phyloP scores from a whole-genome alignment of 176 grass and related monocot species.

The Miscanthus lutarioriparius region DNA sequence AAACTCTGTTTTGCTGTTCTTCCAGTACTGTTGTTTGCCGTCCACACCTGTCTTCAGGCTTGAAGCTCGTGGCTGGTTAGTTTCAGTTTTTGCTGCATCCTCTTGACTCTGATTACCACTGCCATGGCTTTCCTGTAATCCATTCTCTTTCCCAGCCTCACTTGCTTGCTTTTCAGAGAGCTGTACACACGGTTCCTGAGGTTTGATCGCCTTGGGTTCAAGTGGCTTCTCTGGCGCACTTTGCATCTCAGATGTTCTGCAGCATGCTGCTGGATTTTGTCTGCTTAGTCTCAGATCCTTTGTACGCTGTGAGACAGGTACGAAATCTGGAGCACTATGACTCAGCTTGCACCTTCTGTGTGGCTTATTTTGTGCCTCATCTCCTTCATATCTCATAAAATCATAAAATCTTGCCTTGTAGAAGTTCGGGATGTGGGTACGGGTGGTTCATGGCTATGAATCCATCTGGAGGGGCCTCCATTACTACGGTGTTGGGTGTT shows the following conservation, averaged over 20 bases:
- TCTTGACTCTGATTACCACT: conserved; percentile 26
- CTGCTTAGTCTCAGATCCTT: background rate
- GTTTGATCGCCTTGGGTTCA: conserved; percentile 6
- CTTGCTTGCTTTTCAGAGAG: conserved; percentile 18
- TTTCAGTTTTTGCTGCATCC: background rate
- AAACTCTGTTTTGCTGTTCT: conserved; percentile 19
- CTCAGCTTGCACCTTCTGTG: too few relatives aligned
- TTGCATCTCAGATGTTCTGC: conserved; percentile 30
- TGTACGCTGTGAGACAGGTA: too few relatives aligned
- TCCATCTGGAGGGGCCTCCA: too few relatives aligned
- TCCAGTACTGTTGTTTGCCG: conserved; percentile 46
- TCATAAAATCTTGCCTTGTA: too few relatives aligned
- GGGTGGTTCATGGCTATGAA: too few relatives aligned
- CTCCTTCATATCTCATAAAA: too few relatives aligned
- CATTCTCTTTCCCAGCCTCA: conserved; percentile 41
- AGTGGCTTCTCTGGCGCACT: conserved; percentile 29
- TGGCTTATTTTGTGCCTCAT: too few relatives aligned
- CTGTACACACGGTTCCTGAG: conserved; percentile 20
- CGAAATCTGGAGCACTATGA: too few relatives aligned
- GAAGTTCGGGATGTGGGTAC: too few relatives aligned
- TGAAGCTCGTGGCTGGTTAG: background rate
- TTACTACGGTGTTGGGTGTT: too few relatives aligned
- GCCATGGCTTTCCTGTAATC: background rate
- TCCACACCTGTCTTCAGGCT: conserved; percentile 30
- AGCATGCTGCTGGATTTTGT: conserved; percentile 14